These are phyloP conservation scores for Gossypium trilobum DNA, from an alignment of 441 rosid genomes.

Conservation along the genomic window DNA sequence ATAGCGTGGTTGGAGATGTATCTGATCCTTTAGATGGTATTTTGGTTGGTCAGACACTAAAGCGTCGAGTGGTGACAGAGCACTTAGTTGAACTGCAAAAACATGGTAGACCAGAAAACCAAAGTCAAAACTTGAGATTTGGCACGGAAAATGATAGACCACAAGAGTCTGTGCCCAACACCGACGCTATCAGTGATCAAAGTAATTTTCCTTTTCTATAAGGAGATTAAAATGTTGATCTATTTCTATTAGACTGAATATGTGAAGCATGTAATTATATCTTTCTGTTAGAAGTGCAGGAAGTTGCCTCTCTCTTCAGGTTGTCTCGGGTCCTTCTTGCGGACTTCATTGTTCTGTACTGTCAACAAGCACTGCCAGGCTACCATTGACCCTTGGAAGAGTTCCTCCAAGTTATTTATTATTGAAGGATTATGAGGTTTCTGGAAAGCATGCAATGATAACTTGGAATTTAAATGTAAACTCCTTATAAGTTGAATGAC, in stretches of 20 bases:
- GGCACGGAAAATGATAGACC: constrained; percentile 27
- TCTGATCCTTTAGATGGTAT: constrained; percentile 47
- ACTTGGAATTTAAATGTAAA: constrained; percentile 75
- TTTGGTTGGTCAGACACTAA: constrained; percentile 60
- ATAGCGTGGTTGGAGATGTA: constrained; percentile 51
- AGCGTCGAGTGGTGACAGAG: constrained; percentile 28
- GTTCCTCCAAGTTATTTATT: constrained; percentile 59
- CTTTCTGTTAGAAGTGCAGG: constrained; percentile 81
- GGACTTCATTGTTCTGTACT: constrained; percentile 46
- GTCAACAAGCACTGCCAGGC: constrained; percentile 58
- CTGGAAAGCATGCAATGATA: constrained; percentile 92
- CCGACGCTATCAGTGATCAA: constrained; percentile 37
- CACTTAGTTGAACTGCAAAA: constrained; percentile 36
- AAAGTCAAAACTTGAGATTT: constrained; percentile 26
- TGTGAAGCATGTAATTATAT: constrained; percentile 44
- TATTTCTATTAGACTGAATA: constrained; percentile 21
- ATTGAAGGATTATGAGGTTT: constrained; percentile 78
- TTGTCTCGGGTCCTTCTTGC: constrained; percentile 69
- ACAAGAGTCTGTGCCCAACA: constrained; percentile 27
- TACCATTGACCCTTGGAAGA: constrained; percentile 82
- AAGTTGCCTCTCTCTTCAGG: constrained; percentile 74
- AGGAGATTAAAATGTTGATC: constrained; percentile 5
- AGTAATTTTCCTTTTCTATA: constrained; percentile 41
- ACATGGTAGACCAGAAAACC: constrained; percentile 29
- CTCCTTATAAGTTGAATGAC: constrained; percentile 13